Evolutionary conservation across 2,329 filamentous ascomycete species (phyloP).

Genomic region (Phyllosticta ampelicida): DNA sequence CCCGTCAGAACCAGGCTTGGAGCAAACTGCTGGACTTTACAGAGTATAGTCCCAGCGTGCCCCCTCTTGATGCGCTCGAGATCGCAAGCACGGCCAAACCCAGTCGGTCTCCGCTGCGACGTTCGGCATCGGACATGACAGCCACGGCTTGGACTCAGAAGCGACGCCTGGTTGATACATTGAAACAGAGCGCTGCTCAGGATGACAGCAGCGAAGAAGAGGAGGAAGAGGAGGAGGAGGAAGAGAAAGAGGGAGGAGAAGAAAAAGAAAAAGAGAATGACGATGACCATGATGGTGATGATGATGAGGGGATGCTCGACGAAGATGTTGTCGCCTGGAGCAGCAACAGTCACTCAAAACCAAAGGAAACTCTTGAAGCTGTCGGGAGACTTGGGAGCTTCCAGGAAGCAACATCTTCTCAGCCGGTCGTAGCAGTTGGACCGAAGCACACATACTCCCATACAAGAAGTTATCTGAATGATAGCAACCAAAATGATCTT

Average conservation of each 20-base stretch:
- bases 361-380: background rate
- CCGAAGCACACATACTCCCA: constrained; percentile 48
- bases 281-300: no score
- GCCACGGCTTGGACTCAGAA: background rate
- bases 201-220: constrained; percentile 5
- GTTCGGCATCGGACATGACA: constrained; percentile 5
- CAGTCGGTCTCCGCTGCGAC: background rate
- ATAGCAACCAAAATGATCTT: constrained; percentile 35
- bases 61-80: constrained; percentile 21
- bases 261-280: constrained; percentile 14
- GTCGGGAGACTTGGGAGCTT: constrained; percentile 3
- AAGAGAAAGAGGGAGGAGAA: constrained; percentile 14
- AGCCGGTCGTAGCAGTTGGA: constrained; percentile 12
- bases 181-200: constrained; percentile 9
- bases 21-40: constrained; percentile 21
- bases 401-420: constrained; percentile 2
- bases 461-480: constrained; percentile 49
- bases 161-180: constrained; percentile 17
- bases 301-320: constrained; percentile 4
- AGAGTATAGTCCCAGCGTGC: constrained; percentile 20
- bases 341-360: background rate
- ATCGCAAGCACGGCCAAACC: constrained; percentile 15
- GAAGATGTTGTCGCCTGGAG: background rate
- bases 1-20: constrained; percentile 26
- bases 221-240: constrained; percentile 14